Percentiles rank a stretch among this genome's conserved stretches.
These are phyloP conservation scores for Gomphus sp. DNA, from an alignment of 1,284 basidiomycete genomes.

Conservation along the genomic window DNA sequence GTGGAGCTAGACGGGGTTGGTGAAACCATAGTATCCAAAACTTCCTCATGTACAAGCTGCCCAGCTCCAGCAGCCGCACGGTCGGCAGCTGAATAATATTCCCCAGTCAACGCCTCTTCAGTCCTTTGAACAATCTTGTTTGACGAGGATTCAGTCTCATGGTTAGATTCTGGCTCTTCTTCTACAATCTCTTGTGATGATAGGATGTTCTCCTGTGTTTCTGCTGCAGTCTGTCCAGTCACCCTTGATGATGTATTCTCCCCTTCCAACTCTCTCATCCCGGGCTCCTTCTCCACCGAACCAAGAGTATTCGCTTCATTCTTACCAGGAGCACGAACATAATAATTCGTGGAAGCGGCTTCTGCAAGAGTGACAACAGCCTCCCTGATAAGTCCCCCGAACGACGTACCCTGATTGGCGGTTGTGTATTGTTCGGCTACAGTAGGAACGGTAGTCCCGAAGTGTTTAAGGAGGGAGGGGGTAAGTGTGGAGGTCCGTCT, in stretches of 20 bases:
- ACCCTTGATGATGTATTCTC: not conserved
- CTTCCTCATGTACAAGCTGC: not conserved
- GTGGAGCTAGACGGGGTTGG: not conserved
- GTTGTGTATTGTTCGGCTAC: not conserved
- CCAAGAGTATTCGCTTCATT: too few relatives aligned
- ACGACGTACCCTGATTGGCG: too few relatives aligned
- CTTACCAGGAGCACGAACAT: too few relatives aligned
- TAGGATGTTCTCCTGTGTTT: too few relatives aligned
- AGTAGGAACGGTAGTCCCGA: not conserved
- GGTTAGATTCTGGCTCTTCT: too few relatives aligned
- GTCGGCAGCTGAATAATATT: not conserved
- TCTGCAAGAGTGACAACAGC: too few relatives aligned
- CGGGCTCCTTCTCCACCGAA: too few relatives aligned
- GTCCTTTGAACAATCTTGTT: not conserved
- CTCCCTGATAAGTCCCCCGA: too few relatives aligned
- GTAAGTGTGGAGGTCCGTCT: not conserved
- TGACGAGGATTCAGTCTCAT: too few relatives aligned
- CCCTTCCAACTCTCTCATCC: not conserved
- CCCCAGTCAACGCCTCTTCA: not conserved
- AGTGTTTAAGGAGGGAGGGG: not conserved
- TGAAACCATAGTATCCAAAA: not conserved
- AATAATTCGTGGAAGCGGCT: too few relatives aligned
- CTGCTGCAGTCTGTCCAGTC: not conserved
- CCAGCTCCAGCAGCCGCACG: not conserved
- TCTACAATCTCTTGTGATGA: too few relatives aligned